Conservation (phyloP, 2,329 filamentous ascomycete species). For the Cytospora piceae region DNA sequence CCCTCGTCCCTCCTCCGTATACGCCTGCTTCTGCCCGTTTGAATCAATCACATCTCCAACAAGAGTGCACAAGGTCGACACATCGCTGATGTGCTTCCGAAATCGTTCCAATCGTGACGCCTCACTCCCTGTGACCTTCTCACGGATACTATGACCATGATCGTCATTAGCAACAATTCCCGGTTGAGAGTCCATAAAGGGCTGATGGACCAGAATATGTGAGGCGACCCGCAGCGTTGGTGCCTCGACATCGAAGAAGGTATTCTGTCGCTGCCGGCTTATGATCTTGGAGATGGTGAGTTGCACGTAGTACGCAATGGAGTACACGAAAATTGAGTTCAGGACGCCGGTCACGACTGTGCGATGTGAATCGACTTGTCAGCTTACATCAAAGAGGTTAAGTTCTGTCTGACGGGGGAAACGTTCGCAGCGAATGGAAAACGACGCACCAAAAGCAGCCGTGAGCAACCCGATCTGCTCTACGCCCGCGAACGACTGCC, state of each 20-base stretch:
- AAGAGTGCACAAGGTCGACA: slow-evolving; percentile 31
- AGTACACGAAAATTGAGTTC: slow-evolving; percentile 38
- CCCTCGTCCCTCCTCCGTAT: neutral
- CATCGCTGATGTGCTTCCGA: slow-evolving; percentile 31
- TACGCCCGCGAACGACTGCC: slow-evolving; percentile 38
- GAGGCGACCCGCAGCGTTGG: neutral
- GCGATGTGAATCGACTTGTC: neutral
- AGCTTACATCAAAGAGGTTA: slow-evolving; percentile 10
- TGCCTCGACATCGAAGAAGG: slow-evolving; percentile 24
- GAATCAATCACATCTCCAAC: slow-evolving; percentile 19
- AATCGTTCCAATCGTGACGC: slow-evolving; percentile 14
- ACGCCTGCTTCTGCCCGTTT: neutral
- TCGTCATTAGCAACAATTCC: neutral
- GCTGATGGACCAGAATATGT: neutral
- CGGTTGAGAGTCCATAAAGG: too few species aligned
- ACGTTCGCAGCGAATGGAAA: neutral
- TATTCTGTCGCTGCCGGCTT: slow-evolving; percentile 2
- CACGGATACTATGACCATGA: neutral
- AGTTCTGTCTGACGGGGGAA: neutral
- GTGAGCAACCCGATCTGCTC: slow-evolving; percentile 48
- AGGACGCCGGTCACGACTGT: slow-evolving; percentile 40
- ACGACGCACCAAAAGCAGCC: slow-evolving; percentile 47
- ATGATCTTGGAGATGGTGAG: slow-evolving; percentile 24
- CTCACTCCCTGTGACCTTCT: neutral
- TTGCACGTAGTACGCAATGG: slow-evolving; percentile 37